Evolutionary conservation across 345 rosid species (phyloP).

Genomic region (Gynandropsis gynandra): DNA sequence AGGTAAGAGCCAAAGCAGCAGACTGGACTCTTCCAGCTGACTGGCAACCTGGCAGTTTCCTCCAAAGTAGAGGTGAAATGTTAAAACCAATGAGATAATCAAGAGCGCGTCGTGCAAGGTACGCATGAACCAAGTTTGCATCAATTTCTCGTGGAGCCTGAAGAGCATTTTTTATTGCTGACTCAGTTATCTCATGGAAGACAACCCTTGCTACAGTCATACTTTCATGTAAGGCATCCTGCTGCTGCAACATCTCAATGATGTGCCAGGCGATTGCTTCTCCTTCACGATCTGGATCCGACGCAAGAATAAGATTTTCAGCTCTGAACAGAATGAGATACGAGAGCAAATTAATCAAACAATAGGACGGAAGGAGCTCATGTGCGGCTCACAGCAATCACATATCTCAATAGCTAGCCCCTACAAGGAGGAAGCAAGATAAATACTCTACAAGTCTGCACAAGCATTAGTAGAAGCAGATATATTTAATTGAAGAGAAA

Average conservation of each 20-base stretch:
- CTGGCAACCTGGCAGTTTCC: constrained; percentile 93
- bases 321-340: constrained; percentile 58
- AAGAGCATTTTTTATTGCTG: constrained; percentile 73
- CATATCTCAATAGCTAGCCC: constrained; percentile 17
- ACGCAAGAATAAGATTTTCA: constrained; percentile 90
- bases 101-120: constrained; percentile 94
- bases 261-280: constrained; percentile 99
- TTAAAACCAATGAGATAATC: constrained; percentile 95
- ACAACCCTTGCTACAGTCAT: constrained; percentile 79
- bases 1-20: constrained; percentile 84
- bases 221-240: constrained; percentile 73
- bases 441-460: constrained; percentile 9
- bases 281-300: constrained; percentile 99
- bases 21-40: constrained; percentile 99
- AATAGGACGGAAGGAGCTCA: constrained; percentile 15
- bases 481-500: constrained; percentile 12
- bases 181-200: constrained; percentile 93
- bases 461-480: constrained; percentile 1
- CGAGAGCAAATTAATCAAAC: constrained; percentile 24
- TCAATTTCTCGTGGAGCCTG: constrained; percentile 79
- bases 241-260: constrained; percentile 91
- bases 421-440: constrained; percentile 7
- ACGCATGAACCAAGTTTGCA: constrained; percentile 79
- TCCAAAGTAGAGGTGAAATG: constrained; percentile 91
- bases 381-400: constrained; percentile 18